Base-by-base conservation (phyloP, 192 early-diverging fungal genomes). In the Coemansia guatemalensis region DNA sequence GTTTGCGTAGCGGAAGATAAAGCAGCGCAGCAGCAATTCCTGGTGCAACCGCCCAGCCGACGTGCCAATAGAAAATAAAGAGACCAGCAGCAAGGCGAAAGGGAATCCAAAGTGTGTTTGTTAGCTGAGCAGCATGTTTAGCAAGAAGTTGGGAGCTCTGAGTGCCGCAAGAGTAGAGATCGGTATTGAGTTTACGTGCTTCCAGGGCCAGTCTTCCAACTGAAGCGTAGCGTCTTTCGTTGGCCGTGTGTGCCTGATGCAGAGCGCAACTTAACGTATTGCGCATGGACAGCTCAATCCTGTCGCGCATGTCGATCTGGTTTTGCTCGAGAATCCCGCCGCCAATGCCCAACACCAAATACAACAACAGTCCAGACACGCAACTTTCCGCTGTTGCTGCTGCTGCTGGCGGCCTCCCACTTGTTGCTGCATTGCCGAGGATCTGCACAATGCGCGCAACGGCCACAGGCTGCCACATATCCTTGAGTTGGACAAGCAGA, bases 261-360 rank as follows among this genome's bases (percentile, higher is more conserved):
- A 69, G 48, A 8, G 67, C 63, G 25, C 67, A 30, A 0, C 60
- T 51, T 30, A 78, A 60, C 2, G 71, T 27, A 2, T 50, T 41
- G 25, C 53, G 50, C 24, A 78, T 73, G 22, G 68, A 65, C 1
- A 73, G 60, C 52, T 51, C 54, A 14, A 41, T 52, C 4, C 32
- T 53, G 64, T 78, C 75, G 3, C 64, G 59, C 44, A 64, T 5
- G 21, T 78, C 75, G 5, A 78, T 73, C n/a, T 73, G 67, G 48
- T 78, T 69, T 47, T 78, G 75, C 75, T 78, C 71, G 12, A 62
- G 32, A 12, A 67, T 18, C 0, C 58, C 62, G 0, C 53, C 67
- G 0, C 30, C 8, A 0, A 69, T 5, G 23, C 67, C 56, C 12
- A 68, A 7, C 0, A 2, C 21, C 0, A 48, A 11, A 39, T 72